Percentiles rank a stretch among this genome's conserved stretches.
Conservation (phyloP, 2,329 filamentous ascomycete genomes). For the Emmonsia crescens region DNA sequence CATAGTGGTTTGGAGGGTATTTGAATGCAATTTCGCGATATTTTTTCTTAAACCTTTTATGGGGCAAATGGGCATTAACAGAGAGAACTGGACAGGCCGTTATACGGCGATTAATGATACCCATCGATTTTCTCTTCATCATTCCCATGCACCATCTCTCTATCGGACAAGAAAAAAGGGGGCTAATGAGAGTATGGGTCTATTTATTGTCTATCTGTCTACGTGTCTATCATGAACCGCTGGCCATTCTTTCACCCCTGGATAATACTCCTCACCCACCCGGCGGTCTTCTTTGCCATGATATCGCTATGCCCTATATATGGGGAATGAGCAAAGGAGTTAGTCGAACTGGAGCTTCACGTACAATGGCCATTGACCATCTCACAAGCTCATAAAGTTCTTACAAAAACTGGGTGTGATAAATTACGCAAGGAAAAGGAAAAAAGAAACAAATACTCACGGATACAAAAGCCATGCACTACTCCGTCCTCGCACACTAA, state of each 20-base stretch:
- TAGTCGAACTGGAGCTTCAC: not conserved
- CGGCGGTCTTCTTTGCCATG: slow-evolving; percentile 42
- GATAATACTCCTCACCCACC: slow-evolving; percentile 37
- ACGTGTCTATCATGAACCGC: not conserved
- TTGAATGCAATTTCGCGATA: not conserved
- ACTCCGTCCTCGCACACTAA: slow-evolving; percentile 44
- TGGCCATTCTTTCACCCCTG: not conserved
- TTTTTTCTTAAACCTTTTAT: not conserved
- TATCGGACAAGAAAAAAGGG: slow-evolving; percentile 5
- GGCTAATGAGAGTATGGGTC: not conserved
- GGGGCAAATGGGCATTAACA: not conserved
- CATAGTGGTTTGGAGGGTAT: slow-evolving; percentile 11
- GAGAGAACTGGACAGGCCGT: not conserved
- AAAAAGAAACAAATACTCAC: slow-evolving; percentile 23
- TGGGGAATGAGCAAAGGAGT: not conserved
- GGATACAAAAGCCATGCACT: slow-evolving; percentile 50
- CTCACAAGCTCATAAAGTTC: not conserved
- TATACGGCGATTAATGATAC: not conserved
- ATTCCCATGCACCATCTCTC: not conserved
- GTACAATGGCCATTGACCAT: not conserved
- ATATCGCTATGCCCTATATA: slow-evolving; percentile 30
- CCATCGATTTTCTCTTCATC: not conserved
- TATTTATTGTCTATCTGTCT: not conserved
- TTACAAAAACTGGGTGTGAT: not conserved
- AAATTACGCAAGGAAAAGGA: not conserved